Conservation (phyloP, 345 rosid genomes). For the thale cress (Arabidopsis thaliana) region DNA sequence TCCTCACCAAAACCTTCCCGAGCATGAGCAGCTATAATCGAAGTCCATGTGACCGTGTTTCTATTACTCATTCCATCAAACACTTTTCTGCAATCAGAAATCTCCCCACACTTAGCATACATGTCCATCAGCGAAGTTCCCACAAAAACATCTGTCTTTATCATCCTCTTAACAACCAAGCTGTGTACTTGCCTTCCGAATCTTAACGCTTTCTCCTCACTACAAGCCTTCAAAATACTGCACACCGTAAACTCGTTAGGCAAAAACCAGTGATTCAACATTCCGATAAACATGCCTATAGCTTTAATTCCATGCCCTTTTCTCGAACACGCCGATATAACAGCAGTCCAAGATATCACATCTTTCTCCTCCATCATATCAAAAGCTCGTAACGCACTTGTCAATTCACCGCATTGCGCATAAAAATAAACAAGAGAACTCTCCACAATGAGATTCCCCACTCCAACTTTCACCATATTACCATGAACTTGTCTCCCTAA, state of each 20-base stretch:
- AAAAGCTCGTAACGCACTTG: conserved; percentile 57
- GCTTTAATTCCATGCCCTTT: conserved; percentile 64
- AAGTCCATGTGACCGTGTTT: conserved; percentile 86
- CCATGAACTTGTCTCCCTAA: conserved; percentile 78
- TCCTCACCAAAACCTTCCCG: conserved; percentile 78
- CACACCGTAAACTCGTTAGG: conserved; percentile 82
- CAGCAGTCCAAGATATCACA: conserved; percentile 84
- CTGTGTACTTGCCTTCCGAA: conserved; percentile 78
- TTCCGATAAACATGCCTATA: conserved; percentile 57
- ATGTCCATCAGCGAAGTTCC: conserved; percentile 83
- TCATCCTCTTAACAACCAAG: conserved; percentile 62
- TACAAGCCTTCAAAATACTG: conserved; percentile 74
- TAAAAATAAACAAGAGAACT: conserved; percentile 75
- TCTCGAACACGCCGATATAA: conserved; percentile 83
- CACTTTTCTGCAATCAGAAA: conserved; percentile 62
- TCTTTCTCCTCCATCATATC: conserved; percentile 64
- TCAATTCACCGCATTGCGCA: conserved; percentile 64
- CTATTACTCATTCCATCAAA: conserved; percentile 71
- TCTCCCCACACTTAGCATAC: conserved; percentile 89
- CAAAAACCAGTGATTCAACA: conserved; percentile 65
- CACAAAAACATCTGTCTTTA: conserved; percentile 64
- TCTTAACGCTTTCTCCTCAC: conserved; percentile 61
- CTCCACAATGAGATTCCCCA: conserved; percentile 67
- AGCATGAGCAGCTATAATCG: conserved; percentile 89
- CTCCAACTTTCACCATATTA: conserved; percentile 59